phyloP scores from a whole-genome alignment of 352 stramenopile species.

The Aphanomyces invadans region DNA sequence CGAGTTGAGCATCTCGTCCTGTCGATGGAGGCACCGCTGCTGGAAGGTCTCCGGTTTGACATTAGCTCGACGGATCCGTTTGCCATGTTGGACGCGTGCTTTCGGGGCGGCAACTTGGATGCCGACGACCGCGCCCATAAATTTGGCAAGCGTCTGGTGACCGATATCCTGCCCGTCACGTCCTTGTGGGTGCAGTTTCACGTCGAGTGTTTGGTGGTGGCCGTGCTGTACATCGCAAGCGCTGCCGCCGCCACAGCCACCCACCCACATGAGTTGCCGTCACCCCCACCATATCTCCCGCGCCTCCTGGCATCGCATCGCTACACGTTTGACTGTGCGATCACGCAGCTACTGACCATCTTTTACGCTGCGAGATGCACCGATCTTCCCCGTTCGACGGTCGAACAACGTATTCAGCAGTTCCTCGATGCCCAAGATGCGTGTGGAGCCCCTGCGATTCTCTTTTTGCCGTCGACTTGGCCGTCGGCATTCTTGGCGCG shows the following conservation, averaged over 20 bases:
- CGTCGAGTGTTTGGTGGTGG: conserved; percentile 8
- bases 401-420: background rate
- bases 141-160: conserved; percentile 35
- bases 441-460: background rate
- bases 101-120: background rate
- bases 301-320: background rate
- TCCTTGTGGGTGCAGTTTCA: conserved; percentile 16
- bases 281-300: background rate
- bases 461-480: background rate
- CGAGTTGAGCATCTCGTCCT: conserved; percentile 49
- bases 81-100: conserved; percentile 35
- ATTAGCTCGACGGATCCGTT: conserved; percentile 64
- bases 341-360: background rate
- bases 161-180: conserved; percentile 21
- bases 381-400: background rate
- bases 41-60: conserved; percentile 73
- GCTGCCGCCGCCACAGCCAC: background rate
- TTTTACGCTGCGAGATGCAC: background rate
- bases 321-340: background rate
- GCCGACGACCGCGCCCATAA: conserved; percentile 23
- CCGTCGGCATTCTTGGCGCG: background rate
- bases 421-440: conserved; percentile 1
- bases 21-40: conserved; percentile 45
- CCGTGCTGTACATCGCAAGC: conserved; percentile 3
- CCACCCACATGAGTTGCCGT: background rate